Evolutionary conservation across 2,329 filamentous ascomycete genomes (phyloP), one percentile per base, ranked within the genome.

Genomic region (Whalleya microplaca): DNA sequence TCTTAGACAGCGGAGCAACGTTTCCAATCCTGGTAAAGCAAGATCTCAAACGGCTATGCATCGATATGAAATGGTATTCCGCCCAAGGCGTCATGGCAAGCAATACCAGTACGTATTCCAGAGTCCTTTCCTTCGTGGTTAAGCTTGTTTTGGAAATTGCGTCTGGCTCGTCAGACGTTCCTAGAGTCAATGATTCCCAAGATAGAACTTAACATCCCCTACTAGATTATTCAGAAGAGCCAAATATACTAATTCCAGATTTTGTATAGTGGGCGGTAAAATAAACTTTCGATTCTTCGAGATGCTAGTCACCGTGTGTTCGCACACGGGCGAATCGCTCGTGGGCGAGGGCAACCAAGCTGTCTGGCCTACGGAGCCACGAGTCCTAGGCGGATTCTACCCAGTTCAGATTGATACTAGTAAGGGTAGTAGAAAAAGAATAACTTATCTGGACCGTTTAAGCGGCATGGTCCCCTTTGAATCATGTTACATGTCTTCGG

Each of bases 1-100:
- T 80, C 43, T 66, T 80, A 41, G 78, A 81, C 62, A 73, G 70
- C 40, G 78, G 78, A 45, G 74, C 77, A 5, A 78, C 75, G 0
- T 70, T 73, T 29, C 77, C 78, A 1, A 64, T 71, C 29, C 66
- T 80, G 29, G 68, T 67, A 49, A 45, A 59, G 9, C 45, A 61
- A 16, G 78, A 80, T 62, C 64, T 78, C 3, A 32, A 53, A 9
- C 48, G 58, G 2, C 65, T 80, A 3, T 66, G 70, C 2, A 72
- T 79, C 53, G 50, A 73, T 50, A 45, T 62, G 14, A 44, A 46
- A 0, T 58, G 37, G 10, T 78, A 80, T 64, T 63, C 75, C 3
- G 72, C 75, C 10, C 75, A 78, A 55, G 68, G 69, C 21, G 37
- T 66, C 8, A 68, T 48, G 20, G 48, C 21, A 29, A 55, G 66